phyloP scores from a whole-genome alignment of 2,329 filamentous ascomycete species.

The Arthrobotrys megalospora region DNA sequence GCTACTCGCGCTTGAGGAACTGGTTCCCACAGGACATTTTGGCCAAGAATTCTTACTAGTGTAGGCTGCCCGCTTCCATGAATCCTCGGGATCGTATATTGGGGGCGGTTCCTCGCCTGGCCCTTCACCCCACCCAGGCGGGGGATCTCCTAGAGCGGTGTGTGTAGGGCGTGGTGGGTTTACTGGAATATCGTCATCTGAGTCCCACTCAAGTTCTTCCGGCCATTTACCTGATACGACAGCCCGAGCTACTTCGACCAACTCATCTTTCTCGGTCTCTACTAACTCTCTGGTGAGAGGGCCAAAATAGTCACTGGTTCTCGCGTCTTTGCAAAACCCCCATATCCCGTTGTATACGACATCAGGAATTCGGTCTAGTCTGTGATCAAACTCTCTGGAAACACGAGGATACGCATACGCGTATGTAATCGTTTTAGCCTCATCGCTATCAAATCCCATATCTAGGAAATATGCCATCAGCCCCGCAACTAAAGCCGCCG shows the following conservation, averaged over 20 bases:
- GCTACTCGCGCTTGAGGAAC: not conserved
- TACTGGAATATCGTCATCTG: not conserved
- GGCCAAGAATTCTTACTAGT: not conserved
- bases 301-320: not conserved
- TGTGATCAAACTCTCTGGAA: too few species aligned
- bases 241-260: not conserved
- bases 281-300: not conserved
- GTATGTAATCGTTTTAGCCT: not conserved
- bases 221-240: not conserved
- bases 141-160: not conserved
- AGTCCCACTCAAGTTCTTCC: not conserved
- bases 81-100: not conserved
- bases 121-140: not conserved
- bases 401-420: not conserved
- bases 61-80: not conserved
- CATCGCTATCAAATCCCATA: constrained; percentile 1
- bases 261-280: not conserved
- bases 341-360: constrained; percentile 3
- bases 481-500: constrained; percentile 1
- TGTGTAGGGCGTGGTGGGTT: not conserved
- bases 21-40: not conserved
- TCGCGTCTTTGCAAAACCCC: not conserved
- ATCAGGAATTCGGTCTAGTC: not conserved
- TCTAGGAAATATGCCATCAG: not conserved
- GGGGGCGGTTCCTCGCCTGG: not conserved